A percentile compares a stretch with the other conserved stretches of the same genome.
Conservation (phyloP, 2,329 filamentous ascomycete genomes). For the Phymatotrichopsis omnivora region DNA sequence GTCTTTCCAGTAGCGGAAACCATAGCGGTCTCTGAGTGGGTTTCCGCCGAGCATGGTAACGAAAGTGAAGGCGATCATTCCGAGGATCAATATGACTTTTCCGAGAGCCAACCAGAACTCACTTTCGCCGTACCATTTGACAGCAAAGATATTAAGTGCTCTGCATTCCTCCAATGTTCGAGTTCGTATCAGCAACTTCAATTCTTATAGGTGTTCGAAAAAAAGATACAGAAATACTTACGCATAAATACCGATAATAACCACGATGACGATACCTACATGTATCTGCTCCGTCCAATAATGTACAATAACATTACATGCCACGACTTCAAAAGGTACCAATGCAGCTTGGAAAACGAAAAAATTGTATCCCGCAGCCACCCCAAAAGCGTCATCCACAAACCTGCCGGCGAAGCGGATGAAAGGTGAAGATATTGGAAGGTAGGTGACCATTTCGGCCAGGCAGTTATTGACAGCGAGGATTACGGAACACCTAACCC, state of each 20-base stretch:
- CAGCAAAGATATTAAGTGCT: slow-evolving; percentile 59
- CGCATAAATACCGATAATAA: slow-evolving; percentile 49
- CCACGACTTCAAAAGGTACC: slow-evolving; percentile 58
- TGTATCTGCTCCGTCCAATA: slow-evolving; percentile 54
- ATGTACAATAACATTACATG: slow-evolving; percentile 52
- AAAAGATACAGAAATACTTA: slow-evolving; percentile 35
- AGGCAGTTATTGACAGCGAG: slow-evolving; percentile 47
- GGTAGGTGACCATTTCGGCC: slow-evolving; percentile 66
- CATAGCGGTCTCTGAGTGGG: slow-evolving; percentile 58
- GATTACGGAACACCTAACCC: slow-evolving; percentile 47
- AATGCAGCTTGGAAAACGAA: slow-evolving; percentile 46
- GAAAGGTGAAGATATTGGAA: slow-evolving; percentile 68
- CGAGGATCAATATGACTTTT: slow-evolving; percentile 62
- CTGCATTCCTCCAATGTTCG: slow-evolving; percentile 28
- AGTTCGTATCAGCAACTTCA: slow-evolving; percentile 1
- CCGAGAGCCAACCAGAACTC: slow-evolving; percentile 60
- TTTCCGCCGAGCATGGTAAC: slow-evolving; percentile 76
- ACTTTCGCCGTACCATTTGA: slow-evolving; percentile 64
- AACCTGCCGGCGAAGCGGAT: slow-evolving; percentile 66
- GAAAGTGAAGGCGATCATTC: slow-evolving; percentile 66
- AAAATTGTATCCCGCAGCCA: slow-evolving; percentile 61
- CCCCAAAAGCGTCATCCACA: slow-evolving; percentile 65
- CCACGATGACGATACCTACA: slow-evolving; percentile 51
- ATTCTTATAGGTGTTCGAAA: background rate
- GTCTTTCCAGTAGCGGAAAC: slow-evolving; percentile 56